Evolutionary conservation across 2,329 filamentous ascomycete species (phyloP).

Genomic region (Amauroascus niger): DNA sequence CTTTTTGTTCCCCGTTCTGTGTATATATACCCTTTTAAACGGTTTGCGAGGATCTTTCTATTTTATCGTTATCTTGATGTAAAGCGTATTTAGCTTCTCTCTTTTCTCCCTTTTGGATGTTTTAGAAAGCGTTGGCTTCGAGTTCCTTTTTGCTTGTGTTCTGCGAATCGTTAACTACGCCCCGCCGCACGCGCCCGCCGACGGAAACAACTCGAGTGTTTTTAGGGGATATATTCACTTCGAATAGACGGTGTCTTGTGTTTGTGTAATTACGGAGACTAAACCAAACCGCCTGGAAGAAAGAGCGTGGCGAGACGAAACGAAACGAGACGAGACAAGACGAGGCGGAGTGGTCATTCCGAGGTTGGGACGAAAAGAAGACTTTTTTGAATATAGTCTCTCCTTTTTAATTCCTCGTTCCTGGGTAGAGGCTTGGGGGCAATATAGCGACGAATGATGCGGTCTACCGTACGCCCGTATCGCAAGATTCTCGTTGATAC

Average conservation of each 20-base stretch:
- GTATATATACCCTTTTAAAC: no score
- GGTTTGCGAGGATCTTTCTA: no score
- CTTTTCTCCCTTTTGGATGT: neutral
- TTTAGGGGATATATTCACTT: no score
- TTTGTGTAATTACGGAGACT: no score
- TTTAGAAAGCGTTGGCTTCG: constrained; percentile 3
- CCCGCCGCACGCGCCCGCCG: neutral
- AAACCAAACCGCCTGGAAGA: no score
- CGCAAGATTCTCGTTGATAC: neutral
- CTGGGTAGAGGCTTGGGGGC: neutral
- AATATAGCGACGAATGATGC: constrained; percentile 1
- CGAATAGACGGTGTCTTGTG: no score
- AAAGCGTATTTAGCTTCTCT: neutral
- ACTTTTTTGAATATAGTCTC: neutral
- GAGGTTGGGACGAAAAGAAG: neutral
- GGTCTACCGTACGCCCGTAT: neutral
- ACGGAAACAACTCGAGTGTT: no score
- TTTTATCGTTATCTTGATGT: neutral
- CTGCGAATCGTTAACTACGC: neutral
- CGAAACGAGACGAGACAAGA: neutral
- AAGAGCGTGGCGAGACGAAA: neutral
- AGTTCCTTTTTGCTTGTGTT: neutral
- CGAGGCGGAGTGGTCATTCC: no score
- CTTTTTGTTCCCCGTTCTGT: no score
- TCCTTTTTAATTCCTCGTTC: neutral